These are phyloP conservation scores for Chlamydomonas eustigma DNA, from an alignment of 139 green algal genomes.

Conservation along the genomic window DNA sequence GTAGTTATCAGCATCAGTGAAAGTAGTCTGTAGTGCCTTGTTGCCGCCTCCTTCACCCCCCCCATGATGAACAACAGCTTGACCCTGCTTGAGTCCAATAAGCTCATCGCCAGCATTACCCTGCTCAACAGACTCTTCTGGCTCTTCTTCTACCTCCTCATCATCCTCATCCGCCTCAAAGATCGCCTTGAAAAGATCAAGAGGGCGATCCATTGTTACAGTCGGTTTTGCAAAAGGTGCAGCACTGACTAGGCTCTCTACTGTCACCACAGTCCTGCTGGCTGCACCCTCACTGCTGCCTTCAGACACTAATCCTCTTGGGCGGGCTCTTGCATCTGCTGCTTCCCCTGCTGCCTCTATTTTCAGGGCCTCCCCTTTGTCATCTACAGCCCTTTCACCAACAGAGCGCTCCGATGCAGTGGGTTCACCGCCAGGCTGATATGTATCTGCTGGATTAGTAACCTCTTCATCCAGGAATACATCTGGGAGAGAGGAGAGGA, in stretches of 20 bases:
- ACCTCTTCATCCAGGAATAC: not conserved
- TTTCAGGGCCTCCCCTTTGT: too few species aligned
- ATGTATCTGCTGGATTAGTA: too few species aligned
- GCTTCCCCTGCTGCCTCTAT: too few species aligned
- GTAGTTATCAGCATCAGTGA: not conserved
- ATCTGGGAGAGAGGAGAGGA: slow-evolving; percentile 22
- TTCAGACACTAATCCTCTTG: too few species aligned
- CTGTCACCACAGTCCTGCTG: too few species aligned
- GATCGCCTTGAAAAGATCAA: slow-evolving; percentile 85
- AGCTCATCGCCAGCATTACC: not conserved
- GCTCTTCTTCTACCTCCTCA: slow-evolving; percentile 49
- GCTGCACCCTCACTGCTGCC: too few species aligned
- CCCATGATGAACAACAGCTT: too few species aligned
- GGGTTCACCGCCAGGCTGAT: too few species aligned
- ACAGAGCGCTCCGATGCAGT: not conserved
- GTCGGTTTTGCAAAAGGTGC: slow-evolving; percentile 4
- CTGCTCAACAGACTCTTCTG: not conserved
- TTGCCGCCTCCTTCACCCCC: too few species aligned
- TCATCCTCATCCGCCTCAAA: slow-evolving; percentile 65
- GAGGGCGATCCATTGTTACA: slow-evolving; percentile 40
- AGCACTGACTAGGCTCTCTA: not conserved
- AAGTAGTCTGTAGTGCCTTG: not conserved
- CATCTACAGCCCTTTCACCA: not conserved
- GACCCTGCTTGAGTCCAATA: not conserved
- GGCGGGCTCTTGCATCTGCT: too few species aligned